phyloP scores from a whole-genome alignment of 345 rosid species.

The Alliaria petiolata region DNA sequence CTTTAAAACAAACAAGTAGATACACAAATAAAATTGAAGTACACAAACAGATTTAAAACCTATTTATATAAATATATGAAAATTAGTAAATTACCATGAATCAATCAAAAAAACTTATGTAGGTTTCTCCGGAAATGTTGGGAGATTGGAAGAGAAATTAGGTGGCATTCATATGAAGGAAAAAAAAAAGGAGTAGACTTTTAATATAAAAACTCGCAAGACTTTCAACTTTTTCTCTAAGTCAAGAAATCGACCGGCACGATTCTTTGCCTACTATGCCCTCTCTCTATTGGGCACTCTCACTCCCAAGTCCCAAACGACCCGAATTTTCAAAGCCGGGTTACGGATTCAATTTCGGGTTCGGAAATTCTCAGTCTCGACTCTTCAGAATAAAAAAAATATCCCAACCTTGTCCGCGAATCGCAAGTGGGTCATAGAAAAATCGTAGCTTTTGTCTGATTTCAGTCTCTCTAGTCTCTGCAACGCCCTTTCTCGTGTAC shows the following conservation, averaged over 20 bases:
- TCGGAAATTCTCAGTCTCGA: too few species aligned
- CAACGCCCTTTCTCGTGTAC: neutral
- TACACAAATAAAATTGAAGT: neutral
- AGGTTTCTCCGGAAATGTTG: neutral
- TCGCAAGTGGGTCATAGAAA: slow-evolving; percentile 14
- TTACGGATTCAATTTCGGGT: neutral
- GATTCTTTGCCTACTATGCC: neutral
- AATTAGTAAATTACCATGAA: neutral
- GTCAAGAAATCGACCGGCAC: neutral
- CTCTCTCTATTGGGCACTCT: too few species aligned
- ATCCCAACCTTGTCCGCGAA: neutral
- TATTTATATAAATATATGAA: too few species aligned
- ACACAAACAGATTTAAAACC: neutral
- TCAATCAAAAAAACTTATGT: neutral
- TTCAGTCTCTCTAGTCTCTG: neutral
- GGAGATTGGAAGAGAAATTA: neutral
- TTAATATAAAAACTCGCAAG: neutral
- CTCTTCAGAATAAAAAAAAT: neutral
- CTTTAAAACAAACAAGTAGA: too few species aligned
- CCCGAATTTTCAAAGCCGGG: neutral
- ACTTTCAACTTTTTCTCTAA: neutral
- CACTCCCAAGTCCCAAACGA: neutral
- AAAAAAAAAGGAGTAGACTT: neutral
- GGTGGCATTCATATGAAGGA: too few species aligned
- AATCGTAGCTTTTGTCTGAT: slow-evolving; percentile 6